These are phyloP conservation scores for Cladorrhinum sp. DNA, from an alignment of 2,329 filamentous ascomycete species.

Conservation along the genomic window DNA sequence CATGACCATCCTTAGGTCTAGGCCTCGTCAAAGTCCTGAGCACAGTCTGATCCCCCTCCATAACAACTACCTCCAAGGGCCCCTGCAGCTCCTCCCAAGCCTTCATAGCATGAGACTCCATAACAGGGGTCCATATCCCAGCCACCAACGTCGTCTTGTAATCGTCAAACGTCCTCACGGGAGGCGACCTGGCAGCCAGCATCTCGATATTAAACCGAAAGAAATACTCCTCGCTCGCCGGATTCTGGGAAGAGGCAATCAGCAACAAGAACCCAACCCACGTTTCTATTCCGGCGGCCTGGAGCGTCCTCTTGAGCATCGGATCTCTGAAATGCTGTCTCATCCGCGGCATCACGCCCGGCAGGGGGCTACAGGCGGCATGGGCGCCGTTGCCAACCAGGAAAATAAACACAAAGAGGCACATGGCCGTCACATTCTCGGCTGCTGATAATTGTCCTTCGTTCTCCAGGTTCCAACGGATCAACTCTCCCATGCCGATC, in stretches of 20 bases:
- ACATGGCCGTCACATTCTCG: conserved; percentile 11
- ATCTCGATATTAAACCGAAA: conserved; percentile 13
- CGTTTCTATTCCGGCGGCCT: conserved; percentile 7
- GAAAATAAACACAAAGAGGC: conserved; percentile 14
- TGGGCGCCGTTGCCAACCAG: conserved; percentile 11
- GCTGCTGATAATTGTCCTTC: conserved; percentile 3
- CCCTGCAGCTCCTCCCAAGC: conserved; percentile 5
- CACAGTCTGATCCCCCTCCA: not conserved
- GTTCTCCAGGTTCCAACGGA: conserved; percentile 12
- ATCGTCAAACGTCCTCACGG: conserved; percentile 4
- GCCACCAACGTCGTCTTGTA: not conserved
- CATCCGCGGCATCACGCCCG: conserved; percentile 11
- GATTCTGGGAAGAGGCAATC: conserved; percentile 7
- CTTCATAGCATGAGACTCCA: conserved; percentile 10
- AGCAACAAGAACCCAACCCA: conserved; percentile 14
- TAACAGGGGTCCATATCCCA: conserved; percentile 9
- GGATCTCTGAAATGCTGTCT: conserved; percentile 9
- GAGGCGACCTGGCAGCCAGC: not conserved
- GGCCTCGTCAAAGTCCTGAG: not conserved
- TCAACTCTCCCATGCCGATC: conserved; percentile 13
- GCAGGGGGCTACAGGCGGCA: conserved; percentile 13
- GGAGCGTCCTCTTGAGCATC: not conserved
- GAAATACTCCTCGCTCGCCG: conserved; percentile 5
- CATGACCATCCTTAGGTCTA: not conserved
- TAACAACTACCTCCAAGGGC: conserved; percentile 2